Conservation (phyloP, 345 rosid genomes). For the Chamaenerion angustifolium region DNA sequence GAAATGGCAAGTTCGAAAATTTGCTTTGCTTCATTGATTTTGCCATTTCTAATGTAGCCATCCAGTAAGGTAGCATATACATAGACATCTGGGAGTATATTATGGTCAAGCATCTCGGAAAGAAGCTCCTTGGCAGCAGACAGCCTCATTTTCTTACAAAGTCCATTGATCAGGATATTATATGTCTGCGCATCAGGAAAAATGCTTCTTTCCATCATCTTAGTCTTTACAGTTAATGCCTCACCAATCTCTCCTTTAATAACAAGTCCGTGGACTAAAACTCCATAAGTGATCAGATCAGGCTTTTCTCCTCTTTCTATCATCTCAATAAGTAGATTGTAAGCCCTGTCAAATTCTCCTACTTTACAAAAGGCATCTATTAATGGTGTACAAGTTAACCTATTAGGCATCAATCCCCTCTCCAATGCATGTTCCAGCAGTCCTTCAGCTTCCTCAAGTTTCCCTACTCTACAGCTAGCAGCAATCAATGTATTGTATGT, state of each 20-base stretch:
- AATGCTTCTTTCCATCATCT: conserved; percentile 50
- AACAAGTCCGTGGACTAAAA: conserved; percentile 64
- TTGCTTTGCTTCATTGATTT: conserved; percentile 48
- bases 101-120: conserved; percentile 61
- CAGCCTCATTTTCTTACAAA: conserved; percentile 61
- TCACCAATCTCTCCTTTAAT: conserved; percentile 46
- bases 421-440: conserved; percentile 43
- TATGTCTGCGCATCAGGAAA: conserved; percentile 68
- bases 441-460: conserved; percentile 34
- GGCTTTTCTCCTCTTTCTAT: conserved; percentile 51
- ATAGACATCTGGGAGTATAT: conserved; percentile 49
- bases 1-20: conserved; percentile 36
- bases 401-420: conserved; percentile 37
- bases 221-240: conserved; percentile 38
- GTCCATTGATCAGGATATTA: conserved; percentile 74
- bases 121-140: conserved; percentile 48
- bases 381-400: conserved; percentile 45
- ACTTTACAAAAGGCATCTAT: conserved; percentile 37
- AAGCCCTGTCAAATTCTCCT: conserved; percentile 36
- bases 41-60: conserved; percentile 51
- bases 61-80: conserved; percentile 61
- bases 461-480: conserved; percentile 42
- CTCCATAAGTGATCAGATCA: conserved; percentile 63
- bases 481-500: conserved; percentile 51
- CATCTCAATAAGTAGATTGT: conserved; percentile 53